Evolutionary conservation across 306 rosid genomes (phyloP), one percentile per base, ranked within the genome.

Genomic region (Comarum palustre): DNA sequence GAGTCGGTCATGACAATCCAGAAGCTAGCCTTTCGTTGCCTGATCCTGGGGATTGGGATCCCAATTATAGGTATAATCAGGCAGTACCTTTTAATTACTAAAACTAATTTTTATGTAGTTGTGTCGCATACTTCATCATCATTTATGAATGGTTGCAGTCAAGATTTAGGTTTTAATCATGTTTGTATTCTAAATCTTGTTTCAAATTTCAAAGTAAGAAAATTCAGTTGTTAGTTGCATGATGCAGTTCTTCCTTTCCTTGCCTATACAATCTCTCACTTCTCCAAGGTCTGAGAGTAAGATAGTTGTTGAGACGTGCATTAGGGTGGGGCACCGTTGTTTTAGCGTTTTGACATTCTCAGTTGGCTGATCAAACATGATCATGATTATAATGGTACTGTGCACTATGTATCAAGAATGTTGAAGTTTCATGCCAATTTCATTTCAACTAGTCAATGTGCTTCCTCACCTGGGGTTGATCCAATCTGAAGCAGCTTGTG

Each of bases 21-120:
- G 99, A 88, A 67, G 52, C 84, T 34, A 78, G 81, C 68, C 75
- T 79, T 50, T 82, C 92, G 7, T 75, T 88, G 85, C 99, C 99
- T 73, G 92, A 95, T 86, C 97, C 97, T 69, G 96, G 93, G 74
- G 99, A 95, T 68, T 95, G 99, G 99, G 99, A 95, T 82, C 99
- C 99, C 66, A 88, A 90, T 80, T 95, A 95, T 75, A 94, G 99
- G 99, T 91, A 52, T 20, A 86, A 71, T 76, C 39, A 17, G 38
- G 45, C 71, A 62, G 52, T 52, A 69, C 82, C 61, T 76, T 54
- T 51, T 8, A 58, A 48, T 46, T n/a, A 59, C 59, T 71, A 60
- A 68, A 59, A 66, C 59, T 31, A 27, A 73, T 24, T 15, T 24
- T n/a, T 48, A 29, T 17, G 19, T 62, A 31, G 24, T 12, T 16